Evolutionary conservation across 768 basidiomycete genomes (phyloP).

Genomic region (Lepiota brunneoincarnata): DNA sequence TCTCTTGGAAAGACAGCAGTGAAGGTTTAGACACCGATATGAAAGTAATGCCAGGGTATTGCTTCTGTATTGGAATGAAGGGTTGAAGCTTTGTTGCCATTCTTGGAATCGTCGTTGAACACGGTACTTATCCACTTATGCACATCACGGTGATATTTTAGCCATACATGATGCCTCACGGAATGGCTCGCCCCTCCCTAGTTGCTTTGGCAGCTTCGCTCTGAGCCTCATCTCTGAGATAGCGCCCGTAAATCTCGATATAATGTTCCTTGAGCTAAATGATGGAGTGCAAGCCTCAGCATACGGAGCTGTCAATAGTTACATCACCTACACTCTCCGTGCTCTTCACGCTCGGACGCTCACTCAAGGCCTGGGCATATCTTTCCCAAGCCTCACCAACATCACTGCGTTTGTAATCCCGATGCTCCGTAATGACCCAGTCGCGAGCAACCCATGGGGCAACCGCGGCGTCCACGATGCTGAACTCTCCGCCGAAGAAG

Average conservation of each 20-base stretch:
- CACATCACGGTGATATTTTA: neutral
- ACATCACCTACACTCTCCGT: constrained; percentile 37
- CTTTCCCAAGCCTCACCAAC: constrained; percentile 42
- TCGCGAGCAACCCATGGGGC: constrained; percentile 55
- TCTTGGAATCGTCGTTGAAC: too few species aligned
- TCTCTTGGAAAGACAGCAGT: neutral
- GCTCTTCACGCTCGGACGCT: constrained; percentile 42
- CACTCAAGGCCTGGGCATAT: constrained; percentile 41
- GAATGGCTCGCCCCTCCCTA: constrained; percentile 40
- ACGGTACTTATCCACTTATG: too few species aligned
- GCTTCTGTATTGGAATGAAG: neutral
- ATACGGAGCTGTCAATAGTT: neutral
- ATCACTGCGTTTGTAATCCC: constrained; percentile 42
- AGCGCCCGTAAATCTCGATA: constrained; percentile 48
- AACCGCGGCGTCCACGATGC: constrained; percentile 49
- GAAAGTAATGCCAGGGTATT: neutral
- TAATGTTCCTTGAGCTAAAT: constrained; percentile 32
- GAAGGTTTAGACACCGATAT: neutral
- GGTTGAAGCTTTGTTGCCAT: too few species aligned
- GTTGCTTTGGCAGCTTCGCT: constrained; percentile 52
- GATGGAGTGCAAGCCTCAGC: neutral
- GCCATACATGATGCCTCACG: constrained; percentile 16
- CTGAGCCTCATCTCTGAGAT: constrained; percentile 54
- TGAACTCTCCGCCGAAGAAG: constrained; percentile 54
- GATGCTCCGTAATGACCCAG: constrained; percentile 45